These are phyloP conservation scores for Ascochyta koolunga DNA, from an alignment of 2,329 filamentous ascomycete species.

Conservation along the genomic window DNA sequence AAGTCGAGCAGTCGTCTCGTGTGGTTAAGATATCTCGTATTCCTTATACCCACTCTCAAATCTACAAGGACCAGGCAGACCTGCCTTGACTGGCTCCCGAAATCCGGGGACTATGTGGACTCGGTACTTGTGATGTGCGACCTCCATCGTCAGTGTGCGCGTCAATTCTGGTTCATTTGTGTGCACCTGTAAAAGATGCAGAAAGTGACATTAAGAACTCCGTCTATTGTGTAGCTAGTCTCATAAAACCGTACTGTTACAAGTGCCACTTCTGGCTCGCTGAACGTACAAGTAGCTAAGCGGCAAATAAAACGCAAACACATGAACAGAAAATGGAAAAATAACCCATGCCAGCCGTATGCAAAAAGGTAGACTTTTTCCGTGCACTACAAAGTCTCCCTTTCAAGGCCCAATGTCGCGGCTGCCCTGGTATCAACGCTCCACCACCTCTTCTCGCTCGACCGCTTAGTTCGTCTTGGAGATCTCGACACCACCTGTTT, in stretches of 20 bases:
- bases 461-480: conserved; percentile 34
- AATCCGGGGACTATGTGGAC: neutral
- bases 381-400: conserved; percentile 26
- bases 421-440: conserved; percentile 39
- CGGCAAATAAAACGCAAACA: conserved; percentile 37
- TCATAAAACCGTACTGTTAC: conserved; percentile 41
- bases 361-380: conserved; percentile 41
- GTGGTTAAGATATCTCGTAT: neutral
- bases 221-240: conserved; percentile 41
- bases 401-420: conserved; percentile 22
- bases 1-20: too few relatives aligned
- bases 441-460: conserved; percentile 8
- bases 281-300: conserved; percentile 35
- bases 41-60: too few relatives aligned
- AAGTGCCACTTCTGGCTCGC: conserved; percentile 27
- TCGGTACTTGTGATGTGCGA: too few relatives aligned
- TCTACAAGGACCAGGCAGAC: neutral
- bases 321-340: conserved; percentile 30
- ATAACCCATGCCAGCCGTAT: conserved; percentile 35
- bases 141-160: too few relatives aligned
- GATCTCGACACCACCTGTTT: conserved; percentile 56
- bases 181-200: neutral
- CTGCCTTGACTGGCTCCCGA: neutral
- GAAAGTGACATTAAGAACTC: conserved; percentile 24
- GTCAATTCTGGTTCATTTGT: too few relatives aligned